Base-by-base conservation (phyloP, 1,284 basidiomycete genomes). In the Fomitopsis schrenkii region DNA sequence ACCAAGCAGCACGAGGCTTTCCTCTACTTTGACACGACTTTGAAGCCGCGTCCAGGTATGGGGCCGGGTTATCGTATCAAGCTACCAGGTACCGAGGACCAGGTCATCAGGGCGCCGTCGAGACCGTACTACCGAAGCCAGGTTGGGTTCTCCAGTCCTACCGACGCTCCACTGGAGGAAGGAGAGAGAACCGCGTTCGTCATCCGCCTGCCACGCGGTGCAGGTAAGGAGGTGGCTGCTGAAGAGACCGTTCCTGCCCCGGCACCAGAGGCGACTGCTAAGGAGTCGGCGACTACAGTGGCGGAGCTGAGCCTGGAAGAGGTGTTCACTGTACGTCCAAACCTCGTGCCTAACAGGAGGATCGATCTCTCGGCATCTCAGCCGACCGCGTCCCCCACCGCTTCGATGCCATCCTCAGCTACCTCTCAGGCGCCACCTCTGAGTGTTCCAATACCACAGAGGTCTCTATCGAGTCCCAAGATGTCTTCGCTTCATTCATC, bases 1-100 rank as follows among this genome's bases (percentile, higher is more conserved):
- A 92, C 90, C 5, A 91, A 91, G 67, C 88, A 91, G 62, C 84
- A 86, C 64, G 90, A 92, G 68, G 80, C 78, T 1, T 89, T 85
- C 71, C 82, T 93, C 28, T 87, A 86, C 75, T 79, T 81, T 57
- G 88, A 91, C 57, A 69, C 79, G 22, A 71, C 81, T 28, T 74
- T 83, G 22, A 87, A 86, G 70, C 79, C 83, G 22, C 83, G 84
- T 36, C 75, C 74, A 15, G 84, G 85, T 38, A 80, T 83, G 54
- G 80, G 79, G 4, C 77, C 79, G 28, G 78, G 75, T 17, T 80
- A 83, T 63, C 82, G 86, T 42, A 79, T 93, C 59, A 87, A 82
- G 68, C 71, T 93, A 22, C 83, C 88, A 7, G 85, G 85, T 22
- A 63, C 65, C 7, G 65, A 67, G 10, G 74, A 72, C 9, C 68